Evolutionary conservation across 805 yeast species (phyloP), one percentile per base, ranked within the genome.

Genomic region (Candida maris): DNA sequence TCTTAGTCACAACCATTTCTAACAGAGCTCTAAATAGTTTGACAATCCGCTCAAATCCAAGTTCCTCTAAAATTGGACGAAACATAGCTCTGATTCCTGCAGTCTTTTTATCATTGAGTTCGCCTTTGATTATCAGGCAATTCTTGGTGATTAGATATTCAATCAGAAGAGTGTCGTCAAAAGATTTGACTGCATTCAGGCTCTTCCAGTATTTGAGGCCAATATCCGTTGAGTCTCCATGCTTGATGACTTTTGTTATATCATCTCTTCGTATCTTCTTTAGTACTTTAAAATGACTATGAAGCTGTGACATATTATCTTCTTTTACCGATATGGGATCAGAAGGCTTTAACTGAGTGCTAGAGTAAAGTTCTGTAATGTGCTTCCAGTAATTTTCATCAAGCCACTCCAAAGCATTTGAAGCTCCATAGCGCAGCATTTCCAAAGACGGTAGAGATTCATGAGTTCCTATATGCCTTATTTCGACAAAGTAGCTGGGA

Each of bases 381-480:
- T 57, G 64, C 13, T 57, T 44, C 98, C 98, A 91, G 61, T 80
- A 91, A 49, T 81, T 68, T 3, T 65, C 70, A 57, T 70, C 71
- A 2, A 91, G 62, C 97, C 97, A 93, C 5, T 61, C 64, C 32
- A 91, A 57, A 0, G 95, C 95, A 32, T 73, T 64, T 4, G 59
- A 52, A 2, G 77, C 61, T 10, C 80, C 73, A n/a, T 65, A 53
- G 25, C 94, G 66, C n/a, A 89, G 65, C 61, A 84, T 68, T 27
- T 73, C 77, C 27, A 86, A 49, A 21, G 82, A 69, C 1, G 97
- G 96, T 18, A 93, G 59, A 13, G 68, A 65, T 50, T 91, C 97
- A 58, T 93, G 98, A 0, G 98, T 91, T 4, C 94, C 89, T 50
- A 77, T 74, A 58, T 93, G 97, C 38, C 98, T 70, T 20, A 87